Conservation (phyloP, 257 asterid species). For the Lantana camara region DNA sequence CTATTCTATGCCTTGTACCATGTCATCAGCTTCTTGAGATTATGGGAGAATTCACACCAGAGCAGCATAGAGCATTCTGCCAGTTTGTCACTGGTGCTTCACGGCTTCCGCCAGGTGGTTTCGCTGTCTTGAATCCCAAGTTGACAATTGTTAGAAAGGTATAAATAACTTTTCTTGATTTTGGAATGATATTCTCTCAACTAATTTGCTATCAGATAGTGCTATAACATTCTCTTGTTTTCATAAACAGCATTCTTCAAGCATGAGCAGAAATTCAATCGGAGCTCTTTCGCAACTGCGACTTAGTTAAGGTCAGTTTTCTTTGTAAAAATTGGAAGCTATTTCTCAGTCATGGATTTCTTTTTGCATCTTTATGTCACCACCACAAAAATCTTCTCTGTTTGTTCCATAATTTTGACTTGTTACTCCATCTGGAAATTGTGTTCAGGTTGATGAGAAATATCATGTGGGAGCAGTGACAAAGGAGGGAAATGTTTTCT, state of each 20-base stretch:
- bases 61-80: conserved; percentile 94
- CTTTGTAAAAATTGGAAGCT: conserved; percentile 1
- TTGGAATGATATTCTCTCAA: neutral
- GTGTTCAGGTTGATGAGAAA: neutral
- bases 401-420: neutral
- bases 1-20: neutral
- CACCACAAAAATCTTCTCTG: neutral
- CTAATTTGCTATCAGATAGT: neutral
- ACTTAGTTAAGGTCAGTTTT: conserved; percentile 39
- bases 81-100: conserved; percentile 99
- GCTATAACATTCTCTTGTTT: neutral
- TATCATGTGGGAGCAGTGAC: neutral
- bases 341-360: too few relatives aligned
- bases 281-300: conserved; percentile 24
- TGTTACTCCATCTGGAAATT: neutral
- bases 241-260: conserved; percentile 80
- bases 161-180: conserved; percentile 7
- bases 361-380: too few relatives aligned
- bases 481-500: neutral
- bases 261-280: conserved; percentile 28
- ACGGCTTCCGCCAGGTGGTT: conserved; percentile 97
- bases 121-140: conserved; percentile 92
- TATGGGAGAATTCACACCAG: conserved; percentile 92
- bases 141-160: conserved; percentile 98
- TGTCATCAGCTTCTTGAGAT: conserved; percentile 83